phyloP scores from a whole-genome alignment of 176 grass and related monocot genomes.

The Urochloa ruziziensis region DNA sequence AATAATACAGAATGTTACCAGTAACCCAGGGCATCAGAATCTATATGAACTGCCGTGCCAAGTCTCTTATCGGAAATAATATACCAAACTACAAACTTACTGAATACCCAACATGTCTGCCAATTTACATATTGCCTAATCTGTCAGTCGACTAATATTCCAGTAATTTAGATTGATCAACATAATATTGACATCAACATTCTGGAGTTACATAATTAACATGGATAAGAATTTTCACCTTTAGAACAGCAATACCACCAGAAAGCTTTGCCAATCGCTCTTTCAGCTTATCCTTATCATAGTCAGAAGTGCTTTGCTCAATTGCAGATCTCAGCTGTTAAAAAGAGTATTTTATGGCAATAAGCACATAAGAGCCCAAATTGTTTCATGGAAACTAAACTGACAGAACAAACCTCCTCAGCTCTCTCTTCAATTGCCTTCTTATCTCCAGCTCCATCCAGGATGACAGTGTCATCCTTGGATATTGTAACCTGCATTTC shows the following conservation, averaged over 20 bases:
- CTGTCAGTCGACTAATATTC: not conserved
- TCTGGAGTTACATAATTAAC: not conserved
- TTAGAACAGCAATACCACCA: slow-evolving; percentile 62
- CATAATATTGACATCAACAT: not conserved
- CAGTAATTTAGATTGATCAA: not conserved
- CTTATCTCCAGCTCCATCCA: slow-evolving; percentile 65
- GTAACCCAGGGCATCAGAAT: not conserved
- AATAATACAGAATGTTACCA: slow-evolving; percentile 15
- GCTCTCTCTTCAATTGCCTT: slow-evolving; percentile 57
- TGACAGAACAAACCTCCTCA: slow-evolving; percentile 44
- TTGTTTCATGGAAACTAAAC: not conserved
- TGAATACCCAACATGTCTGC: not conserved
- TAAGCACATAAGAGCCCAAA: not conserved
- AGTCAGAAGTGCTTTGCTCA: slow-evolving; percentile 61
- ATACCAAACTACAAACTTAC: not conserved
- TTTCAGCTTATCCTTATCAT: slow-evolving; percentile 64
- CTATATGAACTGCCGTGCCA: not conserved
- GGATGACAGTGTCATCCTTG: slow-evolving; percentile 61
- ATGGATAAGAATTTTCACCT: slow-evolving; percentile 35
- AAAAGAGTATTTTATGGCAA: not conserved
- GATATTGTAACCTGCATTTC: slow-evolving; percentile 57
- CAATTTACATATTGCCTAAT: not conserved
- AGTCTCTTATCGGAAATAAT: not conserved
- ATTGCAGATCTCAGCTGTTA: slow-evolving; percentile 63
- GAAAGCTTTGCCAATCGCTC: slow-evolving; percentile 68